Percentiles rank a stretch among this genome's conserved stretches.
phyloP scores from a whole-genome alignment of 805 yeast species.

The Lipomyces starkeyi region DNA sequence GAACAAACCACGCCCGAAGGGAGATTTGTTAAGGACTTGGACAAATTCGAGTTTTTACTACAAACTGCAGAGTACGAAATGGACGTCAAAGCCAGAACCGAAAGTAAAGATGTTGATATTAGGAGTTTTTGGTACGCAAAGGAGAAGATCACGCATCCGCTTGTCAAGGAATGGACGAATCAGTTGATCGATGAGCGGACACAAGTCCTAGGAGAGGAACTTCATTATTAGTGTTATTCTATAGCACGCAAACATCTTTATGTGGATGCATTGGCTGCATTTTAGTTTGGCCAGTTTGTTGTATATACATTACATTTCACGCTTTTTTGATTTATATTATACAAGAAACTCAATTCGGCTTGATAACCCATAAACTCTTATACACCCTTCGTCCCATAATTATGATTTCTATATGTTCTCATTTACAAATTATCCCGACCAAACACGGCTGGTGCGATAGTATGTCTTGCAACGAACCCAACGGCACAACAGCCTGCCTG shows the following conservation, averaged over 20 bases:
- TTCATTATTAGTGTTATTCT: neutral
- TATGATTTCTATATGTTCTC: neutral
- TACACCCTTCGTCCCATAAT: neutral
- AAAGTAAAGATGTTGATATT: slow-evolving; percentile 51
- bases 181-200: slow-evolving; percentile 58
- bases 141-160: slow-evolving; percentile 57
- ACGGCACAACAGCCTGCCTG: slow-evolving; percentile 55
- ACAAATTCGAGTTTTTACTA: slow-evolving; percentile 82
- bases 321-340: neutral
- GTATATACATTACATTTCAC: neutral
- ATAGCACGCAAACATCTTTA: neutral
- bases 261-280: slow-evolving; percentile 1
- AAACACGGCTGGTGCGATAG: slow-evolving; percentile 82
- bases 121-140: slow-evolving; percentile 72
- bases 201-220: slow-evolving; percentile 47
- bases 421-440: slow-evolving; percentile 73
- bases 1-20: slow-evolving; percentile 82
- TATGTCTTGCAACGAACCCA: slow-evolving; percentile 81
- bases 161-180: slow-evolving; percentile 58
- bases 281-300: neutral
- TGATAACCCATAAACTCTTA: neutral
- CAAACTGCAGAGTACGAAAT: slow-evolving; percentile 70
- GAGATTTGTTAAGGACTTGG: slow-evolving; percentile 88
- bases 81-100: slow-evolving; percentile 57
- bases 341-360: neutral